A percentile compares a stretch with the other conserved stretches of the same genome.
Evolutionary conservation across 768 basidiomycete species (phyloP).

Genomic region (Lactifluus rugatus): DNA sequence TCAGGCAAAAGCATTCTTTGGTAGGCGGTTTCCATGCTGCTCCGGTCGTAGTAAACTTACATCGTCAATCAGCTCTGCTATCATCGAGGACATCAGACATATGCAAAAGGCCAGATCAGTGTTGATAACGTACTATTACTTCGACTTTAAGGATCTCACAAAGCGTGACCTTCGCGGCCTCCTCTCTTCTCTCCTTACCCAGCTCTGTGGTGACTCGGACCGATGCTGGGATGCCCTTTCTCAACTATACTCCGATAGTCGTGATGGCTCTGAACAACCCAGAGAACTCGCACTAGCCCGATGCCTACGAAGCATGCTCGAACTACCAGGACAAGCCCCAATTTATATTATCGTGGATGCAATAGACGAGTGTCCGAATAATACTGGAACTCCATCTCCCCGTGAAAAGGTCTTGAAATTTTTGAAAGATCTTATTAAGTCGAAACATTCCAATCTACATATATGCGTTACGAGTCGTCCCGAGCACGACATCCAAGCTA

Average conservation of each 20-base stretch:
- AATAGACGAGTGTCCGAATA: background rate
- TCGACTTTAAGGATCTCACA: background rate
- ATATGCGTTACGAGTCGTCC: background rate
- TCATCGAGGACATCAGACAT: background rate
- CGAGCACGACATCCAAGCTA: background rate
- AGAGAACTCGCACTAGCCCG: background rate
- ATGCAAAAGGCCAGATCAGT: background rate
- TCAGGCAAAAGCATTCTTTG: background rate
- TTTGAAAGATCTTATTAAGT: background rate
- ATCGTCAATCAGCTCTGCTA: background rate
- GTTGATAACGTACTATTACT: background rate
- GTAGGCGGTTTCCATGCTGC: background rate
- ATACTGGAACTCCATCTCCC: background rate
- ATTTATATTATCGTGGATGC: background rate
- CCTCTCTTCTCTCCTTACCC: background rate
- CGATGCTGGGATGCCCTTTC: background rate
- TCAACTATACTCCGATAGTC: background rate
- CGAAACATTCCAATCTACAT: background rate
- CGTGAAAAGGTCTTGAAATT: background rate
- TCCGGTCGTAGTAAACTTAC: background rate
- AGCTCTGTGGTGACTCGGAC: background rate
- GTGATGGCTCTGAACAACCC: background rate
- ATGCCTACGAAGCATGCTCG: background rate
- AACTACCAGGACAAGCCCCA: background rate
- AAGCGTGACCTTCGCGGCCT: background rate